phyloP scores from a whole-genome alignment of 345 rosid species.

The Zanthoxylum bungeanum region DNA sequence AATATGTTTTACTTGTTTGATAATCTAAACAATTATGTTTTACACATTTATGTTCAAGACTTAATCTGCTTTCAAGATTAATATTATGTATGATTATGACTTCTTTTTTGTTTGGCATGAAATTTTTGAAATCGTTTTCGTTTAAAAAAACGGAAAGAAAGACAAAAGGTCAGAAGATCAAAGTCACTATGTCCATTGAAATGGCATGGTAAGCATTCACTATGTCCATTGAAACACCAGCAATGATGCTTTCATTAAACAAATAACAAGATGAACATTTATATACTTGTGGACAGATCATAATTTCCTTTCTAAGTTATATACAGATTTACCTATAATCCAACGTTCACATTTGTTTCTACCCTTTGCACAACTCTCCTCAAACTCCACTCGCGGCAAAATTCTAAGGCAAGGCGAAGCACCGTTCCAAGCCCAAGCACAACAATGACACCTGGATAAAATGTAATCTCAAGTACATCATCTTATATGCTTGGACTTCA shows the following conservation, averaged over 20 bases:
- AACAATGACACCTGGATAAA: conserved; percentile 70
- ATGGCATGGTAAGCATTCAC: background rate
- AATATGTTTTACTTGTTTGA: too few relatives aligned
- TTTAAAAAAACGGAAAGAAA: too few relatives aligned
- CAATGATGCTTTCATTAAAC: conserved; percentile 3
- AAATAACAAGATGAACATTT: conserved; percentile 15
- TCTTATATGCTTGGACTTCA: background rate
- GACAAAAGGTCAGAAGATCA: too few relatives aligned
- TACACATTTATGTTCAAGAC: too few relatives aligned
- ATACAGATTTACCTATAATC: conserved; percentile 47
- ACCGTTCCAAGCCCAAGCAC: conserved; percentile 96
- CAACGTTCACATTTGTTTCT: conserved; percentile 50
- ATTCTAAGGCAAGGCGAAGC: conserved; percentile 69
- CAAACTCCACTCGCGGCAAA: conserved; percentile 79
- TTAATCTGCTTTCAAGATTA: too few relatives aligned
- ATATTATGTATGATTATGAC: too few relatives aligned
- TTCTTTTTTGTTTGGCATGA: too few relatives aligned
- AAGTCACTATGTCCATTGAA: too few relatives aligned
- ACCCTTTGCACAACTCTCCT: conserved; percentile 73
- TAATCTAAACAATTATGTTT: too few relatives aligned
- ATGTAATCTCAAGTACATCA: conserved; percentile 2
- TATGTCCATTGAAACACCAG: background rate
- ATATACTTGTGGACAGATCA: conserved; percentile 12
- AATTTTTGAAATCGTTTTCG: too few relatives aligned
- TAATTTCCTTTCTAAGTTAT: conserved; percentile 10